phyloP scores from a whole-genome alignment of 2,329 filamentous ascomycete genomes.

The Capronia americana region DNA sequence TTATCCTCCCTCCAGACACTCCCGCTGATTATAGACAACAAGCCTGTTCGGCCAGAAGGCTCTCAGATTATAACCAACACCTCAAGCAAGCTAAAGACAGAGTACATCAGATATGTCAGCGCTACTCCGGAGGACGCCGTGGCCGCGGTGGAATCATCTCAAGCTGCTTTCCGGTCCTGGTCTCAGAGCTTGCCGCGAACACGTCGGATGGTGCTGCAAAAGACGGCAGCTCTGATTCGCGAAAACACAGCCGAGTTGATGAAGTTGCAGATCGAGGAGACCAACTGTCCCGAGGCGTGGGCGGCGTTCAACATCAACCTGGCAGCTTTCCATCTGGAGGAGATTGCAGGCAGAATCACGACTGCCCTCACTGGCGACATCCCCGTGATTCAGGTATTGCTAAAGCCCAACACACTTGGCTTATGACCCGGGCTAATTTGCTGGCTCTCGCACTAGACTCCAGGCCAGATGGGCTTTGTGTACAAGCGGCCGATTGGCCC shows the following conservation, averaged over 20 bases:
- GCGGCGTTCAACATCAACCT: conserved; percentile 10
- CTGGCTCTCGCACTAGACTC: neutral
- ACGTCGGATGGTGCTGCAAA: conserved; percentile 14
- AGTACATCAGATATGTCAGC: conserved; percentile 17
- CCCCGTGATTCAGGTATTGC: conserved; percentile 38
- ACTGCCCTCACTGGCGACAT: conserved; percentile 32
- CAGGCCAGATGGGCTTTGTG: conserved; percentile 13
- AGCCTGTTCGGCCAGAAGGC: conserved; percentile 5
- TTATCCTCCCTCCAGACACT: conserved; percentile 5
- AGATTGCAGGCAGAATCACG: conserved; percentile 24
- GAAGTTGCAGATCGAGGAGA: conserved; percentile 18
- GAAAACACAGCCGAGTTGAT: conserved; percentile 9
- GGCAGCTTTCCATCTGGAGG: conserved; percentile 20
- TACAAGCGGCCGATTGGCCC: conserved; percentile 47
- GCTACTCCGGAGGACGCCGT: conserved; percentile 4
- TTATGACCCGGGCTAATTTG: neutral
- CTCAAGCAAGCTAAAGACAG: conserved; percentile 7
- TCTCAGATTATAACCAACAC: conserved; percentile 8
- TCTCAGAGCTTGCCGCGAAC: conserved; percentile 5
- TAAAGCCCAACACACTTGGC: neutral
- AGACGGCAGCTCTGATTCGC: conserved; percentile 17
- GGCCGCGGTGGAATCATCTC: conserved; percentile 10
- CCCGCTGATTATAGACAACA: conserved; percentile 24
- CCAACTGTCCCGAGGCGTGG: conserved; percentile 17
- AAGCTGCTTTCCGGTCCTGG: conserved; percentile 18